Evolutionary conservation across 1,139 yeast species (phyloP), one percentile per base, ranked within the genome.

Genomic region (Diutina neorugosa): DNA sequence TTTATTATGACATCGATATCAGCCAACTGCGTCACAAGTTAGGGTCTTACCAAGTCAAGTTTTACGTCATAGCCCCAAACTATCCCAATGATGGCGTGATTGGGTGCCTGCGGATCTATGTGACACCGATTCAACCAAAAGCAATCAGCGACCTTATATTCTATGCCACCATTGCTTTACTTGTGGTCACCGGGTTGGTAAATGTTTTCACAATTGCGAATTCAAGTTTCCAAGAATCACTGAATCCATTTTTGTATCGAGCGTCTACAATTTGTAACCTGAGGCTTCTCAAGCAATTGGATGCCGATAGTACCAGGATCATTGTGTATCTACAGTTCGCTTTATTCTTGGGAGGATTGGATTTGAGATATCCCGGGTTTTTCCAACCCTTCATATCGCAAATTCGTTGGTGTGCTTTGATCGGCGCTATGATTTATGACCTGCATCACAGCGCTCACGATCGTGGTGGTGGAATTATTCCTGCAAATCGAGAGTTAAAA

Each of bases 241-340:
- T 74, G 9, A 79, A 82, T 58, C 80, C 83, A 2, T 81, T 79
- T 57, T 63, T 81, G 43, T 74, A 78, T 63, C 69, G 71, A 40
- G 84, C 85, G 6, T 81, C 86, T 8, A 77, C 81, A 34, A 80
- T 82, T 54, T 81, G 85, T 61, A 82, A 82, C 61, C 78, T 71
- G 34, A 73, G 81, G 20, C 70, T 83, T 42, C 66, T 82, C 52
- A 72, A 76, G 51, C 82, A 82, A 54, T 63, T 81, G 54, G 83
- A 81, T 51, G 86, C 88, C 1, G 74, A 79, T 7, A 70, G 74
- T 12, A 69, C 73, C 4, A 78, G 79, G 44, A 71, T 78, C 52
- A 59, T 81, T 2, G 63, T 71, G 41, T 81, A 81, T 61, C 63
- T 80, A 37, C 88, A 83, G 61, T 82, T 78, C 65, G 78, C 82